These are phyloP conservation scores for Fistulinella prunicolor DNA, from an alignment of 768 basidiomycete species.

Conservation along the genomic window DNA sequence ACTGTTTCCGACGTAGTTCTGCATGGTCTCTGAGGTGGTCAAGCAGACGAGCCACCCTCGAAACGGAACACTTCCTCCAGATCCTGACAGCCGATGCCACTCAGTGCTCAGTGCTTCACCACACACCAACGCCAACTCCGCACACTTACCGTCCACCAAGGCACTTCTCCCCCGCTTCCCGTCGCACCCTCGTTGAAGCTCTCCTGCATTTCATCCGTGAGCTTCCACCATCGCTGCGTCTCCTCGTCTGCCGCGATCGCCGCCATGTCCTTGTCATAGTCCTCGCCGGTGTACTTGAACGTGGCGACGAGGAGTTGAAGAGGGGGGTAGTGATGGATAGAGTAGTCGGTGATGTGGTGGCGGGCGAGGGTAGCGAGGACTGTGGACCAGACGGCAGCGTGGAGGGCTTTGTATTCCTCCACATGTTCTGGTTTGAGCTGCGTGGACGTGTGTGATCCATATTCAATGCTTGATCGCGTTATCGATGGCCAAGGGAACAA, in stretches of 20 bases:
- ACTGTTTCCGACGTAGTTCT: too few species aligned
- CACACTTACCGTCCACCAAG: constrained; percentile 64
- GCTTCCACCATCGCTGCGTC: constrained; percentile 74
- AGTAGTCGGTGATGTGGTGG: constrained; percentile 71
- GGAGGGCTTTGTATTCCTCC: constrained; percentile 55
- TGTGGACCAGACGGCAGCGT: constrained; percentile 63
- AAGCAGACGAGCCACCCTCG: constrained; percentile 38
- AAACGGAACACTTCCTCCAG: constrained; percentile 71
- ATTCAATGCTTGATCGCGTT: too few species aligned
- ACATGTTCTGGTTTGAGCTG: constrained; percentile 54
- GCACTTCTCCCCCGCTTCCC: constrained; percentile 63
- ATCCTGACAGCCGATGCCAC: constrained; percentile 31
- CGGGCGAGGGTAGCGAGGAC: constrained; percentile 62
- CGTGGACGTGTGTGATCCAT: too few species aligned
- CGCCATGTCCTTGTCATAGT: constrained; percentile 67
- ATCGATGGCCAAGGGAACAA: too few species aligned
- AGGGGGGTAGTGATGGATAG: constrained; percentile 66
- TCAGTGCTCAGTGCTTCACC: too few species aligned
- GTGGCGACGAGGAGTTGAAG: constrained; percentile 70
- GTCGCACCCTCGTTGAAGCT: constrained; percentile 66
- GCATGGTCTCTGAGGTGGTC: constrained; percentile 3
- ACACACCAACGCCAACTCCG: background rate
- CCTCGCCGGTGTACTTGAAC: constrained; percentile 68
- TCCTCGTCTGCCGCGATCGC: constrained; percentile 60
- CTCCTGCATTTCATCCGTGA: constrained; percentile 78